Conservation (phyloP, 2,329 filamentous ascomycete species). For the Penicillium corylophilum region DNA sequence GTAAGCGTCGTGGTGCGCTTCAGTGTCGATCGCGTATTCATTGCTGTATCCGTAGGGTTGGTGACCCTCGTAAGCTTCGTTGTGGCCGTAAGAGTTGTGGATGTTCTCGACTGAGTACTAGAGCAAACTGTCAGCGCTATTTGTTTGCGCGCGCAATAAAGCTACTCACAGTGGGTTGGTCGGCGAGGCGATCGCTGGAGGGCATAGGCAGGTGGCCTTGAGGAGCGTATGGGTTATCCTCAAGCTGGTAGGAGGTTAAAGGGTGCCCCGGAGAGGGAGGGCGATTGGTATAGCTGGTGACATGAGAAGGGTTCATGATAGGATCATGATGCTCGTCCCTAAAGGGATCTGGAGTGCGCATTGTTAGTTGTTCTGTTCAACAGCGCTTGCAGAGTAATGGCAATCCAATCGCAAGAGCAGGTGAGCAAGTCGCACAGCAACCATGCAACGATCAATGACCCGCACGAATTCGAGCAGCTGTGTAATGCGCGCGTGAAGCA, state of each 20-base stretch:
- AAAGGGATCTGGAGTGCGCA: conserved; percentile 37
- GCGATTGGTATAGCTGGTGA: conserved; percentile 44
- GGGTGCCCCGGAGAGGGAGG: conserved; percentile 77
- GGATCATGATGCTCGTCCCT: conserved; percentile 43
- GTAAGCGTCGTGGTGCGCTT: conserved; percentile 84
- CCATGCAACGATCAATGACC: conserved; percentile 7
- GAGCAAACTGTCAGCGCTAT: conserved; percentile 9
- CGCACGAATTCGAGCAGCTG: conserved; percentile 2
- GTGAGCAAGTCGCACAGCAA: conserved; percentile 1
- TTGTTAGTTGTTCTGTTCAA: conserved; percentile 22
- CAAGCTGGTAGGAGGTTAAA: conserved; percentile 74
- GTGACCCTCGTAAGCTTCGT: conserved; percentile 57
- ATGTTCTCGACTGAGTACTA: conserved; percentile 72
- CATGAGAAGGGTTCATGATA: conserved; percentile 55
- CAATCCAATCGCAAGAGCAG: neutral
- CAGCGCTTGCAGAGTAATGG: neutral
- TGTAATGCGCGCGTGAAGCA: neutral
- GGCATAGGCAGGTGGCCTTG: conserved; percentile 67
- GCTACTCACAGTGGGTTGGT: conserved; percentile 76
- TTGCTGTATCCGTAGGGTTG: conserved; percentile 51
- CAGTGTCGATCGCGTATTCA: conserved; percentile 76
- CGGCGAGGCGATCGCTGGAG: conserved; percentile 70
- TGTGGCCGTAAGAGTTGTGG: conserved; percentile 61
- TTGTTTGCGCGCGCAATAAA: neutral
- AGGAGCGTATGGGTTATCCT: conserved; percentile 69